These are phyloP conservation scores for Vitis labrusca DNA, from an alignment of 164 flowering plant species.

Conservation along the genomic window DNA sequence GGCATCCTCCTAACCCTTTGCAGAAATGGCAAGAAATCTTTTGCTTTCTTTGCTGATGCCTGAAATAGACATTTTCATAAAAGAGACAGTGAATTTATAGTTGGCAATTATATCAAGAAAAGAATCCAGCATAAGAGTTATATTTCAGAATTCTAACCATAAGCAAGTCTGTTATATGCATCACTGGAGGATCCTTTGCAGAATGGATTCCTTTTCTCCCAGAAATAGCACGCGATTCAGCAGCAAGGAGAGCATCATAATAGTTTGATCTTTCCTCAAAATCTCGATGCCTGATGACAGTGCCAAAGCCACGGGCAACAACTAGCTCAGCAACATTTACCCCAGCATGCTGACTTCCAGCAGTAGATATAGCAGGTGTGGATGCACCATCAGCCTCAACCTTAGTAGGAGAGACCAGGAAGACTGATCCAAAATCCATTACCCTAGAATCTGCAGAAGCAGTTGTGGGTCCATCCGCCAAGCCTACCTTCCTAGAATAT, in stretches of 20 bases:
- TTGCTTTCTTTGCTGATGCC: constrained; percentile 84
- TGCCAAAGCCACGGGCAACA: constrained; percentile 83
- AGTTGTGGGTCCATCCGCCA: constrained; percentile 60
- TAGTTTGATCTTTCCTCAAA: constrained; percentile 95
- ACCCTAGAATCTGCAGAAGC: constrained; percentile 68
- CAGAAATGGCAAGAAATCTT: constrained; percentile 86
- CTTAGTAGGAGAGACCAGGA: constrained; percentile 56
- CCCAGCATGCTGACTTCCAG: constrained; percentile 54
- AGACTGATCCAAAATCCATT: constrained; percentile 97
- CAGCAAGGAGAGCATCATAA: constrained; percentile 89
- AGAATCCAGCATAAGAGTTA: background rate
- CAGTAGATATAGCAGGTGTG: constrained; percentile 37
- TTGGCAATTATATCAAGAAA: background rate
- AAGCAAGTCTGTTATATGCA: constrained; percentile 79
- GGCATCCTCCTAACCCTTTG: constrained; percentile 75
- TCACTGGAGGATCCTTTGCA: constrained; percentile 79
- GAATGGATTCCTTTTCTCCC: constrained; percentile 91
- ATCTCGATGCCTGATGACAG: constrained; percentile 83
- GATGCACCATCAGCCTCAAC: constrained; percentile 55
- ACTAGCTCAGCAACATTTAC: constrained; percentile 78
- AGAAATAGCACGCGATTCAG: constrained; percentile 80
- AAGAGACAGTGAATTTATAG: background rate
- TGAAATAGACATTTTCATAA: constrained; percentile 17
- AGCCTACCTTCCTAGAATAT: constrained; percentile 76
- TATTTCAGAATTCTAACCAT: constrained; percentile 43